These are phyloP conservation scores for Lipomyces sp. DNA, from an alignment of 805 yeast species.

Conservation along the genomic window DNA sequence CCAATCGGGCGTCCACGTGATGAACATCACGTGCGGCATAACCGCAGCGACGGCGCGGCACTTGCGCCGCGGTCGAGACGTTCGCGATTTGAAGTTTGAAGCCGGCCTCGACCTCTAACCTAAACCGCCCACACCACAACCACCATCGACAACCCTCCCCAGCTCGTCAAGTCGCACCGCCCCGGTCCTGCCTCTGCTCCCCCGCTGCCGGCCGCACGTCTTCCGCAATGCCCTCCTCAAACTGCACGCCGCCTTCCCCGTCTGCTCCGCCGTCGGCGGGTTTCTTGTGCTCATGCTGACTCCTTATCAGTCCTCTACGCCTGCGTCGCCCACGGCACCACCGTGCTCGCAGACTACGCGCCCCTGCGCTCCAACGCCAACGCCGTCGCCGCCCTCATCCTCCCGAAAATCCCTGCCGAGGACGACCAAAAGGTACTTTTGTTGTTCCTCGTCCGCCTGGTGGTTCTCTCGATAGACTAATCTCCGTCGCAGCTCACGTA, in stretches of 20 bases:
- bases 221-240: constrained; percentile 22
- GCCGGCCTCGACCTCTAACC: no score
- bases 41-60: no score
- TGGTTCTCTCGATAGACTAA: not conserved
- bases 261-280: constrained; percentile 40
- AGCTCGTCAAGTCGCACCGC: not conserved
- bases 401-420: constrained; percentile 30
- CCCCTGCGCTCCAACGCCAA: constrained; percentile 53
- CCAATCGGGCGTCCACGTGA: no score
- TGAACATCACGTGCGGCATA: no score
- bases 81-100: no score
- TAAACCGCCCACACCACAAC: no score
- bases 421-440: constrained; percentile 32
- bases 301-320: constrained; percentile 24
- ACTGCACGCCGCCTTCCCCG: constrained; percentile 15
- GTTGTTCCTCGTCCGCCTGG: not conserved
- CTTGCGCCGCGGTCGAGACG: no score
- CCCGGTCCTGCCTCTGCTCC: not conserved
- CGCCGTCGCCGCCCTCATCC: constrained; percentile 28
- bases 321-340: constrained; percentile 38
- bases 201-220: not conserved
- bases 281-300: not conserved
- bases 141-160: no score
- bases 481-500: constrained; percentile 31
- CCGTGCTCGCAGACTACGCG: constrained; percentile 50